phyloP scores from a whole-genome alignment of 2,329 filamentous ascomycete species.

The Aspergillus fructus region DNA sequence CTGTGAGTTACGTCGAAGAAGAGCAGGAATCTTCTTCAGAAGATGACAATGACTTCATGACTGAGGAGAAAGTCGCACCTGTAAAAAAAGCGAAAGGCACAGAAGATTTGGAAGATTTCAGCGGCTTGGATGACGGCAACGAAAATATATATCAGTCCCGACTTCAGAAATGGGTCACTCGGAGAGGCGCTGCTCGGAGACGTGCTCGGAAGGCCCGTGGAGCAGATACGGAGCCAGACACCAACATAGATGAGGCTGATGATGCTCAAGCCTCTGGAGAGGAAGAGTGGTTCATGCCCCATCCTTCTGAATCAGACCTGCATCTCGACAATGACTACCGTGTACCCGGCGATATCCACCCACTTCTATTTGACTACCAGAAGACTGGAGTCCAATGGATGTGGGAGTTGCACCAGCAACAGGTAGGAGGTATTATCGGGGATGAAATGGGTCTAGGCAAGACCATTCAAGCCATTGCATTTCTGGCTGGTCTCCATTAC shows the following conservation, averaged over 20 bases:
- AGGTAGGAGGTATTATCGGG: conserved; percentile 89
- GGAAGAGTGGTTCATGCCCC: conserved; percentile 78
- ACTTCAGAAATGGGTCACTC: conserved; percentile 70
- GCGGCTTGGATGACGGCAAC: conserved; percentile 81
- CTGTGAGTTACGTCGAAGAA: conserved; percentile 34
- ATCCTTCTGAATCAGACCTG: conserved; percentile 77
- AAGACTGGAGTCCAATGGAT: conserved; percentile 97
- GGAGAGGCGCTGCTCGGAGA: conserved; percentile 60
- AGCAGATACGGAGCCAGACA: conserved; percentile 36
- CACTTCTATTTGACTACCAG: conserved; percentile 92
- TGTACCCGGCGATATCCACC: conserved; percentile 88
- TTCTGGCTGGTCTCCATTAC: conserved; percentile 87
- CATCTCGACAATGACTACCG: conserved; percentile 72
- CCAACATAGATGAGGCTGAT: conserved; percentile 36
- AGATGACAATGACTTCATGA: conserved; percentile 37
- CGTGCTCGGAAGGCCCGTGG: conserved; percentile 37
- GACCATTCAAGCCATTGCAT: conserved; percentile 78
- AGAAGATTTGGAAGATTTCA: conserved; percentile 54
- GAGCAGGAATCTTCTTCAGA: conserved; percentile 28
- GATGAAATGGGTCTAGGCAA: conserved; percentile 99
- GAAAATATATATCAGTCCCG: conserved; percentile 76
- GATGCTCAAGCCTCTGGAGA: conserved; percentile 1
- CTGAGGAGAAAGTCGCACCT: conserved; percentile 25
- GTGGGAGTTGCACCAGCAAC: conserved; percentile 84
- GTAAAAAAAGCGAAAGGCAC: conserved; percentile 32